Evolutionary conservation across 2,329 filamentous ascomycete genomes (phyloP).

Genomic region (Paraphoma sp.): DNA sequence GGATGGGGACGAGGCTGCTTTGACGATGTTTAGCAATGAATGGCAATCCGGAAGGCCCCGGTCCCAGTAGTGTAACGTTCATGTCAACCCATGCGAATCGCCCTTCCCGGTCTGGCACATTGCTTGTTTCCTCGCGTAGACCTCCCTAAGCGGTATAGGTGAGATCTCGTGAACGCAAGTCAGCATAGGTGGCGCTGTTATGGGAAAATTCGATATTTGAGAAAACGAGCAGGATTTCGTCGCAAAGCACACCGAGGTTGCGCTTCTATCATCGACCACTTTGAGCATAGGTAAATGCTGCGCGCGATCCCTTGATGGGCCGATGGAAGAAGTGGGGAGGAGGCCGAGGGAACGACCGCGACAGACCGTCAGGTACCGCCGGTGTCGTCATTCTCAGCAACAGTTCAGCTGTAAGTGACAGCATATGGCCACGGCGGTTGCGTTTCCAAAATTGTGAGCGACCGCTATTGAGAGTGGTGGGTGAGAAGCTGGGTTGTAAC

Average conservation of each 20-base stretch:
- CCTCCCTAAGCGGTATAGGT: slow-evolving; percentile 18
- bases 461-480: slow-evolving; percentile 8
- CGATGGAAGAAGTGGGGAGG: background rate
- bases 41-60: slow-evolving; percentile 1
- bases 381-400: slow-evolving; percentile 8
- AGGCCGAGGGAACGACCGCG: background rate
- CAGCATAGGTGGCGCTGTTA: slow-evolving; percentile 27
- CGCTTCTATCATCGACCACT: slow-evolving; percentile 21
- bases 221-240: slow-evolving; percentile 10
- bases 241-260: slow-evolving; percentile 5
- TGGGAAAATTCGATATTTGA: slow-evolving; percentile 12
- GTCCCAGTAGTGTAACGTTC: slow-evolving; percentile 18
- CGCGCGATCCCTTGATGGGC: background rate
- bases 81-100: slow-evolving; percentile 12
- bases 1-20: slow-evolving; percentile 6
- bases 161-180: slow-evolving; percentile 27
- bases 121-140: slow-evolving; percentile 24
- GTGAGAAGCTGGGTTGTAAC: slow-evolving; percentile 19
- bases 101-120: slow-evolving; percentile 9
- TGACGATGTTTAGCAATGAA: background rate
- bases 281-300: slow-evolving; percentile 8
- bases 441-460: slow-evolving; percentile 16
- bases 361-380: slow-evolving; percentile 18
- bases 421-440: slow-evolving; percentile 8
- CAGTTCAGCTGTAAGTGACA: slow-evolving; percentile 9